Percentiles rank a stretch among this genome's conserved stretches.
Evolutionary conservation across 2,329 filamentous ascomycete species (phyloP).

Genomic region (Fusarium praegraminearum): DNA sequence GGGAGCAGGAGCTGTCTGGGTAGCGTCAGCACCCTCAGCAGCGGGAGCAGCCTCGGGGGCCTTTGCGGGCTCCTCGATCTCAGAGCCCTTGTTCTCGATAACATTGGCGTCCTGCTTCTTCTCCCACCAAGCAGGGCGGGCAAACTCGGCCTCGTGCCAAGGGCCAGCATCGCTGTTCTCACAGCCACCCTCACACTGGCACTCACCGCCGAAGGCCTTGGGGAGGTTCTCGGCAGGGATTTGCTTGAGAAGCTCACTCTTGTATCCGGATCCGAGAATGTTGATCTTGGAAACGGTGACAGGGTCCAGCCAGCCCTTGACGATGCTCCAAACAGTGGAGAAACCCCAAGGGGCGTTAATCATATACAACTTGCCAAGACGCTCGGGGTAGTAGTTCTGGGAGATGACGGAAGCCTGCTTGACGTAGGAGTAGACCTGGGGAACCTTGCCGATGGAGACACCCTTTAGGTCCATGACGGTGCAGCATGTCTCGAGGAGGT

Average conservation of each 20-base stretch:
- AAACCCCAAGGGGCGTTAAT: constrained; percentile 99
- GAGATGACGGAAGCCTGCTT: constrained; percentile 87
- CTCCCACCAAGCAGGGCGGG: constrained; percentile 74
- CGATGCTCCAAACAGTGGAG: constrained; percentile 82
- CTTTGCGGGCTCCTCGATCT: constrained; percentile 51
- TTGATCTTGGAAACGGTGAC: constrained; percentile 97
- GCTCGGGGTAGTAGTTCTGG: constrained; percentile 99
- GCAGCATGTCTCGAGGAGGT: constrained; percentile 96
- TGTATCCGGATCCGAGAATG: constrained; percentile 83
- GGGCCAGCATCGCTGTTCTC: constrained; percentile 89
- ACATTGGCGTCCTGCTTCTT: constrained; percentile 57
- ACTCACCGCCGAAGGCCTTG: constrained; percentile 84
- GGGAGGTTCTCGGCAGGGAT: constrained; percentile 92
- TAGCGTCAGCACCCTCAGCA: constrained; percentile 51
- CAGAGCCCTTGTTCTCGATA: constrained; percentile 57
- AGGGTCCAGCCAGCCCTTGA: constrained; percentile 96
- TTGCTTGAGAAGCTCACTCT: constrained; percentile 85
- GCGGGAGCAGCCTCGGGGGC: constrained; percentile 51
- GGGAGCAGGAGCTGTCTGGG: constrained; percentile 49
- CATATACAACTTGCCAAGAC: constrained; percentile 93
- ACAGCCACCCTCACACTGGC: constrained; percentile 86
- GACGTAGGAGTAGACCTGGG: constrained; percentile 89
- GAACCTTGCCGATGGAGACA: constrained; percentile 83
- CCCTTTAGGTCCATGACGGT: constrained; percentile 98
- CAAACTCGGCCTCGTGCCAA: constrained; percentile 81